Evolutionary conservation across 1,284 basidiomycete species (phyloP), one percentile per base, ranked within the genome.

Genomic region (Exobasidium cylindrosporum): DNA sequence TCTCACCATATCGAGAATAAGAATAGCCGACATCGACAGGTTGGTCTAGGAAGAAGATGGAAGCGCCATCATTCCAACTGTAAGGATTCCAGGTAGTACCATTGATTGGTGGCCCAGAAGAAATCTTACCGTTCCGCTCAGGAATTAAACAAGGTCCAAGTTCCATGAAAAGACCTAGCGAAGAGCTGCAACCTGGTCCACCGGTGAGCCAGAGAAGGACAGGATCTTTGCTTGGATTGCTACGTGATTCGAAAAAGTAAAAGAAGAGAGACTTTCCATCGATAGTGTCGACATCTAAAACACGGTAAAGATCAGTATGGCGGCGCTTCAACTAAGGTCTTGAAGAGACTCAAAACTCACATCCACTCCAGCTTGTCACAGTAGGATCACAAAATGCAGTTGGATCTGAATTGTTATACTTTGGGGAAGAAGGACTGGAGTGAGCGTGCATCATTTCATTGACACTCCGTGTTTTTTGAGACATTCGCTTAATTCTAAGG

Each of bases 161-260:
- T 77, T 88, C 87, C 84, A 85, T 87, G 59, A 89, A 82, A 21
- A 90, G 71, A 0, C 84, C 84, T 0, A 84, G 78, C 21, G 82
- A 74, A 0, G 81, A 81, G 1, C 77, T 80, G 68, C 83, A 83
- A 21, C 74, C 74, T 7, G 72, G 74, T 26, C 72, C 72, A 4
- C 74, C 72, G 43, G 74, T 76, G 56, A 73, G 70, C 74, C 72
- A 76, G 21, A 74, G 24, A 23, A 76, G 66, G 2, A 88, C 84
- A 73, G 88, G 86, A 68, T 89, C 87, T 46, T 83, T 83, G 17
- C 84, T 83, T 1, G 89, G 89, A 63, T 87, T 82, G 46, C 84
- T 83, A 61, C 89, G 82, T 57, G 87, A 89, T 80, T 90, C 89
- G 78, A 92, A 91, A 82, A 91, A 91, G 81, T 89, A 90, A 82